Base-by-base conservation (phyloP, 2,329 filamentous ascomycete species). In the Penicillium hesseltinei region DNA sequence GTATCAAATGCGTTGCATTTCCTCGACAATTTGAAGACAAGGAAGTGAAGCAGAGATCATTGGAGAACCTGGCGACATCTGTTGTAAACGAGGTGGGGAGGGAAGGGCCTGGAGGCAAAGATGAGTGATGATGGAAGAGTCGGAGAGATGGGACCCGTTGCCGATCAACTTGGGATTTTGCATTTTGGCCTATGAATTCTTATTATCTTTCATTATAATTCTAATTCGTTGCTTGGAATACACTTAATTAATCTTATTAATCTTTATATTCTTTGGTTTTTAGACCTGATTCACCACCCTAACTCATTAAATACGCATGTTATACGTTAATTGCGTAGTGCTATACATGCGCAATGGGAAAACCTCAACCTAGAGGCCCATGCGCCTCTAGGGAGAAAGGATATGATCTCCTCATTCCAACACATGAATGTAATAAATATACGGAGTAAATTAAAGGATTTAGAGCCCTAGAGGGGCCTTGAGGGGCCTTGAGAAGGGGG, bases 91-190 rank as follows among this genome's bases (percentile, higher is more conserved):
- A 54, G 33, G 47, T 42, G 47, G 53, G 42, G 42, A 51, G 51
- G 38, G 29, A 44, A 39, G 27, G 51, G 29, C 21, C 21, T 51
- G 35, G 54, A 56, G 54, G 48, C 54, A 53, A 56, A 52, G 53
- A 51, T 45, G 44, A 46, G 39, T 56, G 53, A 56, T 51, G 53
- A 52, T 58, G 55, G 49, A 51, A 60, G 66, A 67, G 66, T 63
- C 61, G 62, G 68, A 66, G 63, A 64, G 63, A 58, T 59, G 62
- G 66, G 59, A 61, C 45, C 57, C 38, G 55, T 54, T 59, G 58
- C 48, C 59, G 61, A 57, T 58, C 56, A 51, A 42, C 53, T n/a
- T 39, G 51, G 21, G 13, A 40, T 56, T 55, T 51, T 15, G 19
- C 29, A 46, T 46, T 23, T 47, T 21, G n/a, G 15, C 23, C 31